Conservation (phyloP, 345 rosid species). For the Aquilaria malaccensis region DNA sequence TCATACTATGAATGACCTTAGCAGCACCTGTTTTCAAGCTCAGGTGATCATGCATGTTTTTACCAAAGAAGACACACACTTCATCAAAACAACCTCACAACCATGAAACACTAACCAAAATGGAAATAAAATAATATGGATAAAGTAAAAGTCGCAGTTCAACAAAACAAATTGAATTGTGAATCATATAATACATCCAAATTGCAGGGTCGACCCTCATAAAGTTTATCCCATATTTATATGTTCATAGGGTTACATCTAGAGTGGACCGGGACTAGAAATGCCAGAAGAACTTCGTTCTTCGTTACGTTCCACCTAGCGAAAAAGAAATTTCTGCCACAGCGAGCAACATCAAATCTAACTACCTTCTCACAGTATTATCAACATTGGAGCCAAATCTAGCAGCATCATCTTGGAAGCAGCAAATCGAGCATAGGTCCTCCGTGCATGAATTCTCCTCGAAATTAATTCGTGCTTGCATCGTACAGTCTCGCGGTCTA, state of each 20-base stretch:
- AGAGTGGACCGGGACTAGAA: no score
- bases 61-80: no score
- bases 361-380: constrained; percentile 64
- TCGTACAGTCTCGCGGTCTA: constrained; percentile 80
- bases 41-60: no score
- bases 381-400: constrained; percentile 86
- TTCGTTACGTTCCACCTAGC: background rate
- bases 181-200: background rate
- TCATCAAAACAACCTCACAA: no score
- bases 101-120: no score
- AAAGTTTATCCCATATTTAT: background rate
- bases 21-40: no score
- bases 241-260: background rate
- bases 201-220: background rate
- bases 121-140: no score
- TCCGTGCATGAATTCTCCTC: constrained; percentile 87
- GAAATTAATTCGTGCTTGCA: constrained; percentile 57
- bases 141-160: no score
- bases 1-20: no score
- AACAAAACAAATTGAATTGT: no score
- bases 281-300: background rate
- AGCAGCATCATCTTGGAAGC: constrained; percentile 95
- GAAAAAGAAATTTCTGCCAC: background rate
- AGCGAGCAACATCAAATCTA: background rate
- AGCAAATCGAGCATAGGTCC: constrained; percentile 94